Conservation (phyloP, 176 grass and related monocot species). For the Olyra latifolia region DNA sequence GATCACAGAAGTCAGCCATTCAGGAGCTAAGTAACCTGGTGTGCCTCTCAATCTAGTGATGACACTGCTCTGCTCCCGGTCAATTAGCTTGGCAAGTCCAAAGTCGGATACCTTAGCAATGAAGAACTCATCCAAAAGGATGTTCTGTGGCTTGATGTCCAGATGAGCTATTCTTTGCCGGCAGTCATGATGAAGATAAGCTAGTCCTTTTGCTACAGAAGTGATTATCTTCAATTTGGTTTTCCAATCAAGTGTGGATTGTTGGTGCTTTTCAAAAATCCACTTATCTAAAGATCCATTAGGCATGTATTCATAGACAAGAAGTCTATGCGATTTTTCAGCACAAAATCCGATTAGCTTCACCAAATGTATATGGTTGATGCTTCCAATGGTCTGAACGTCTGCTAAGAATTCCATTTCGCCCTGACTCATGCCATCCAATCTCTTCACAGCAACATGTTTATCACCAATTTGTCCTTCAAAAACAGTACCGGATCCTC, state of each 20-base stretch:
- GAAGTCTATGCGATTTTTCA: slow-evolving; percentile 47
- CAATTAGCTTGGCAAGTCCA: slow-evolving; percentile 57
- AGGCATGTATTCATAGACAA: slow-evolving; percentile 61
- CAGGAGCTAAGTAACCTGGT: slow-evolving; percentile 54
- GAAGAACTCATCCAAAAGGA: slow-evolving; percentile 49
- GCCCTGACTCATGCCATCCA: slow-evolving; percentile 43
- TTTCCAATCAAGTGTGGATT: slow-evolving; percentile 40
- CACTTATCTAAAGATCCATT: slow-evolving; percentile 68
- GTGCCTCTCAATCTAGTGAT: slow-evolving; percentile 61
- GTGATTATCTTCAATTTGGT: slow-evolving; percentile 41
- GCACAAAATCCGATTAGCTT: slow-evolving; percentile 60
- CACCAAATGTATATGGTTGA: slow-evolving; percentile 55
- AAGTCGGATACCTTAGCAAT: slow-evolving; percentile 63
- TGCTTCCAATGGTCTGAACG: slow-evolving; percentile 57
- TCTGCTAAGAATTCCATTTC: slow-evolving; percentile 47
- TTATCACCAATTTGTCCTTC: slow-evolving; percentile 44
- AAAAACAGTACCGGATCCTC: slow-evolving; percentile 62
- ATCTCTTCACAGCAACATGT: slow-evolving; percentile 53
- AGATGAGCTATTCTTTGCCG: slow-evolving; percentile 52
- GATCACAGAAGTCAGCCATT: slow-evolving; percentile 54
- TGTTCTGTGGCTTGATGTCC: slow-evolving; percentile 73
- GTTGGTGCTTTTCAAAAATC: slow-evolving; percentile 44
- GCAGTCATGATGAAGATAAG: slow-evolving; percentile 66
- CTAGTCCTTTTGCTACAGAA: slow-evolving; percentile 40
- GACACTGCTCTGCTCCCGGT: slow-evolving; percentile 48